phyloP scores from a whole-genome alignment of 2,329 filamentous ascomycete species.

The Penicillium sp. region DNA sequence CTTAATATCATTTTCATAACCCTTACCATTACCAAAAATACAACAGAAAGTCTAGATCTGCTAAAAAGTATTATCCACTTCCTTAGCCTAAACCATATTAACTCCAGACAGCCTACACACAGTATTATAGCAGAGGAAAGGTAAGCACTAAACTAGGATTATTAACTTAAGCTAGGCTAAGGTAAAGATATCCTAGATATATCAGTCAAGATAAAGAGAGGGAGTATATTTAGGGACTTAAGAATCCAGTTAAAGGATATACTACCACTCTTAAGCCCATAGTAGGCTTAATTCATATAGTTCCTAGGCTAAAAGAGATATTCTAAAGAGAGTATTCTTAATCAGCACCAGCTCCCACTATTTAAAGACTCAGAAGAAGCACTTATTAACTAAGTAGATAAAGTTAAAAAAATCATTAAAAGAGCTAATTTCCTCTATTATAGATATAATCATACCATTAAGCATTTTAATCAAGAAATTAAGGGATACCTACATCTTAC shows the following conservation, averaged over 20 bases:
- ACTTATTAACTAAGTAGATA: constrained; percentile 53
- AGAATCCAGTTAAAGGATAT: constrained; percentile 45
- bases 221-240: constrained; percentile 55
- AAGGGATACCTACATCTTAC: constrained; percentile 17
- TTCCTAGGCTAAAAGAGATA: constrained; percentile 60
- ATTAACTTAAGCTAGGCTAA: constrained; percentile 55
- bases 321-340: constrained; percentile 50
- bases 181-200: constrained; percentile 54
- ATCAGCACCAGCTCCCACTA: constrained; percentile 55
- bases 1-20: constrained; percentile 57
- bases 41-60: constrained; percentile 65
- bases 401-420: constrained; percentile 56
- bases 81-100: constrained; percentile 46
- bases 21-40: constrained; percentile 59
- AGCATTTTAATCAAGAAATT: constrained; percentile 45
- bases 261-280: constrained; percentile 43
- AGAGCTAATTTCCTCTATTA: constrained; percentile 50
- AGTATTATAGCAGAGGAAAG: constrained; percentile 57
- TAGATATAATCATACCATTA: constrained; percentile 53
- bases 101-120: constrained; percentile 52
- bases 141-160: constrained; percentile 55
- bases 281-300: constrained; percentile 57
- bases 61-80: constrained; percentile 62
- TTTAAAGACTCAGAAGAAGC: constrained; percentile 59
- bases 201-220: constrained; percentile 50